Evolutionary conservation across 2,329 filamentous ascomycete genomes (phyloP), one percentile per base, ranked within the genome.

Genomic region (Phaeoacremonium minimum): DNA sequence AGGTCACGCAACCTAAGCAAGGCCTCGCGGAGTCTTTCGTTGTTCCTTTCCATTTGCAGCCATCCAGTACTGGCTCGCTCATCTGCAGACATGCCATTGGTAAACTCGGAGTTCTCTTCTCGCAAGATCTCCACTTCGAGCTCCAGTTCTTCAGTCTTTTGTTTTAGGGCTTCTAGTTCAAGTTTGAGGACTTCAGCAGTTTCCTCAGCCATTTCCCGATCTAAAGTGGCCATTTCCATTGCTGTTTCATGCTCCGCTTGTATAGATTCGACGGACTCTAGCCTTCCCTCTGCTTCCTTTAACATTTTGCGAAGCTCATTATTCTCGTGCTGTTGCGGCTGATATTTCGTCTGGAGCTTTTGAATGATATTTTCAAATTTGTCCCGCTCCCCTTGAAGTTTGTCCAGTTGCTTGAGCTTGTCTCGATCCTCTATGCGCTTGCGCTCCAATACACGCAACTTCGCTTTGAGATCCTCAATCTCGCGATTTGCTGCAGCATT

Each of bases 121-220:
- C 80, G 76, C 12, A 96, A 63, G 26, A 97, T 82, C 30, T 97
- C 91, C 1, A 91, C 74, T 56, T 98, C 91, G 8, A 96, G 69
- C 49, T 93, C 82, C 7, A 95, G 68, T 58, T 97, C 90, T 57
- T 97, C 90, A 2, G 80, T 64, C 52, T 83, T 88, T 40, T 77
- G 66, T 51, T 87, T 87, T 36, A 95, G 59, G 3, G 79, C 74
- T 26, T 95, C 86, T 16, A 94, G 67, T 53, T 98, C 90, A 2
- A 77, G 74, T 56, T 89, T 93, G 34, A 85, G 70, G 14, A 84
- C 80, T 47, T 97, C 93, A 1, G 87, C 84, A 30, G 82, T 88
- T 61, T 96, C 91, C 59, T 98, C 90, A 0, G 93, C 93, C 86
- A 97, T 95, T 60, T 98, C 91, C 30, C 87, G 80, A 56, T 98